A percentile compares a stretch with the other conserved stretches of the same genome.
These are phyloP conservation scores for Capsella bursapastoris DNA, from an alignment of 345 rosid species.

Conservation along the genomic window DNA sequence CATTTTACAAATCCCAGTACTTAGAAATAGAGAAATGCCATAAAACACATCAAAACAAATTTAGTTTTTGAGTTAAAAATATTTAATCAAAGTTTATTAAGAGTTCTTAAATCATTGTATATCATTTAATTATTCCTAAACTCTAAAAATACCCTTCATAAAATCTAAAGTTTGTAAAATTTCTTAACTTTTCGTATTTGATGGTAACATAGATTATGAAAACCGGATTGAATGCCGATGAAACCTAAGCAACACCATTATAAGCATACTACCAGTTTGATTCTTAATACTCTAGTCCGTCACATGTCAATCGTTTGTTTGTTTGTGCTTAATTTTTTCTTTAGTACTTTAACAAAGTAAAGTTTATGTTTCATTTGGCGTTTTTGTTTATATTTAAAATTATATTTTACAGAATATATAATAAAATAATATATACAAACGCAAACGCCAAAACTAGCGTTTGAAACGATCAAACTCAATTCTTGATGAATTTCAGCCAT, in stretches of 20 bases:
- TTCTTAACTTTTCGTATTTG: background rate
- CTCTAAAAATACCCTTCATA: background rate
- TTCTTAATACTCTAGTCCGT: background rate
- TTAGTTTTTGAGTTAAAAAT: background rate
- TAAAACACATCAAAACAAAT: background rate
- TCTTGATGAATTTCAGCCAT: background rate
- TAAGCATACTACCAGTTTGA: background rate
- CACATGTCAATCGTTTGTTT: background rate
- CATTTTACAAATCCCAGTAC: background rate
- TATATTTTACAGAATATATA: background rate
- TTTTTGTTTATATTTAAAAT: background rate
- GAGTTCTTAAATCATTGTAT: background rate
- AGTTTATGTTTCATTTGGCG: background rate
- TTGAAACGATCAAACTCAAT: background rate
- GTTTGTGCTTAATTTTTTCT: background rate
- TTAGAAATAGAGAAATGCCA: background rate
- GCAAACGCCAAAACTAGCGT: background rate
- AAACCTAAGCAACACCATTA: constrained; percentile 2
- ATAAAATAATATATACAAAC: background rate
- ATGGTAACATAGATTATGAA: background rate
- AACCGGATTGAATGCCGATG: background rate
- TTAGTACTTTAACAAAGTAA: background rate
- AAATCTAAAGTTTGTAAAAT: background rate
- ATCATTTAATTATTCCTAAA: background rate
- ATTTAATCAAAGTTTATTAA: background rate